These are phyloP conservation scores for Rhodotorula sp. DNA, from an alignment of 1,284 basidiomycete genomes.

Conservation along the genomic window DNA sequence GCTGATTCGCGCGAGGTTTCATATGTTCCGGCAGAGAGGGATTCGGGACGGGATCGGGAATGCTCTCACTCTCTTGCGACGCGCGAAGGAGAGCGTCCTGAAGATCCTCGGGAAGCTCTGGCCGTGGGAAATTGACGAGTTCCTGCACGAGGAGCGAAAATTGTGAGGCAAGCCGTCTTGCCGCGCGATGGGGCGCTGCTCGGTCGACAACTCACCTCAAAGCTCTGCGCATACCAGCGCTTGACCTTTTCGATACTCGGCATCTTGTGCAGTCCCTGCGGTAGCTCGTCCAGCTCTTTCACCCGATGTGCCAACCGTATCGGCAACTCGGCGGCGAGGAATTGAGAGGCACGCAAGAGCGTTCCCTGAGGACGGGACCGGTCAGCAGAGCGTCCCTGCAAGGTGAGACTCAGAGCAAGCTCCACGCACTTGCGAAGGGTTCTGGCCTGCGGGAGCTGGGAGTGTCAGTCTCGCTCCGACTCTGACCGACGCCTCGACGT, in stretches of 20 bases:
- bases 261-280: constrained; percentile 88
- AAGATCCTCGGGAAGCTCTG: constrained; percentile 66
- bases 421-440: constrained; percentile 58
- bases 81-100: constrained; percentile 60
- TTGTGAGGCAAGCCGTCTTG: background rate
- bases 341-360: constrained; percentile 78
- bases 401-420: too few relatives aligned
- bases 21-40: constrained; percentile 58
- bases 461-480: background rate
- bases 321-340: constrained; percentile 75
- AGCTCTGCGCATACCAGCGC: constrained; percentile 98
- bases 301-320: constrained; percentile 93
- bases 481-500: constrained; percentile 11
- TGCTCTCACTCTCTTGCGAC: constrained; percentile 32
- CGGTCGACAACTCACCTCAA: constrained; percentile 67
- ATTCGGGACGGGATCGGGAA: constrained; percentile 63
- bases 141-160: constrained; percentile 58
- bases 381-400: background rate
- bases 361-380: constrained; percentile 61
- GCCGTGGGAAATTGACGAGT: constrained; percentile 75
- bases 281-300: constrained; percentile 92
- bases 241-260: constrained; percentile 91
- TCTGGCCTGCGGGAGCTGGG: constrained; percentile 58
- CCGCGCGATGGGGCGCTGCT: background rate
- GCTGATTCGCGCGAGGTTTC: constrained; percentile 37